These are phyloP conservation scores for Balamuthia mandrillaris DNA, from an alignment of 208 protist species.

Conservation along the genomic window DNA sequence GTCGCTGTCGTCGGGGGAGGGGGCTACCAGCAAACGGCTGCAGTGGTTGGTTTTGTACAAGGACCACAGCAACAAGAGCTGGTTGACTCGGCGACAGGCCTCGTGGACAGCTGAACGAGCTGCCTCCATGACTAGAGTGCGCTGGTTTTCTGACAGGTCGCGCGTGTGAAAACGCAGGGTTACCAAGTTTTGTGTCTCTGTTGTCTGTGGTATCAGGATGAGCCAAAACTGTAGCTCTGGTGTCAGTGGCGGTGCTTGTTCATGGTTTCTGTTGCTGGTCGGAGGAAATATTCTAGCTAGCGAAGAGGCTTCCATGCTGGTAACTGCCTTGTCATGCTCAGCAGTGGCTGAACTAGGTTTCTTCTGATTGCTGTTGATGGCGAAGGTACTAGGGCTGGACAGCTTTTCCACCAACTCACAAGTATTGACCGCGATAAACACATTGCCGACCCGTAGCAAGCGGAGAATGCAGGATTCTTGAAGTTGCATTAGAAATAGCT, in stretches of 20 bases:
- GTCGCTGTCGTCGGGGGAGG: not conserved
- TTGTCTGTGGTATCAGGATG: not conserved
- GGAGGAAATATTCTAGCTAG: too few species aligned
- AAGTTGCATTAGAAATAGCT: too few species aligned
- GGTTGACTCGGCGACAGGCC: not conserved
- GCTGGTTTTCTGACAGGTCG: not conserved
- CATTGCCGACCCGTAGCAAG: too few species aligned
- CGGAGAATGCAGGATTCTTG: too few species aligned
- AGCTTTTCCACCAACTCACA: too few species aligned
- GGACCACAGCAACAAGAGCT: not conserved
- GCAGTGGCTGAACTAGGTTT: too few species aligned
- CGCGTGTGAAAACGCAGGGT: not conserved
- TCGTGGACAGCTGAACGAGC: not conserved
- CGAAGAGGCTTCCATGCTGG: too few species aligned
- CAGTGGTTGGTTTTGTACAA: conserved; percentile 36
- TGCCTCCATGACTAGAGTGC: not conserved
- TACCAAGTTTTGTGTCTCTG: not conserved
- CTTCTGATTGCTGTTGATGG: too few species aligned
- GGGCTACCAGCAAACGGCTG: not conserved
- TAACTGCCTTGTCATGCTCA: too few species aligned
- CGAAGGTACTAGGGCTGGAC: too few species aligned
- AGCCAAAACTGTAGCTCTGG: not conserved
- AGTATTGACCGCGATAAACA: too few species aligned
- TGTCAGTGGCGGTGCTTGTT: not conserved
- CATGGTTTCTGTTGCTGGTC: too few species aligned